Base-by-base conservation (phyloP, 1,139 yeast species). In the Pichia sp. region DNA sequence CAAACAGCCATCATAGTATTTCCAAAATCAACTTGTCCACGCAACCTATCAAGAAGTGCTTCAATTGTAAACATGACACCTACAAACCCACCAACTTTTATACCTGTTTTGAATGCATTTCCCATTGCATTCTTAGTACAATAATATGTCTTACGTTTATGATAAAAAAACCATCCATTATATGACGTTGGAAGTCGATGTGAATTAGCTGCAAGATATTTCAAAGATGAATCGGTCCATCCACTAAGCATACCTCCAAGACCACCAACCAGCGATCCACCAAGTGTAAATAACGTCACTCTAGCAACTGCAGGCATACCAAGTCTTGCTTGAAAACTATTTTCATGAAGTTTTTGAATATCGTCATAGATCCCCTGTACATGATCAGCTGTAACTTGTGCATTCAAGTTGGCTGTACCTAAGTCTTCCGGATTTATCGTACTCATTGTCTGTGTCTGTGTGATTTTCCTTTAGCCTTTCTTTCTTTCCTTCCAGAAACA, bases 81-180 rank as follows among this genome's bases (percentile, higher is more conserved):
- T 1, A 78, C 74, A 5, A 74, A 70, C 0, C 60, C 44, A 2
- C 78, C 67, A 44, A 69, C 68, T 50, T 74, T 77, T 15, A 62
- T 40, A 0, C 74, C 72, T 21, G 66, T 69, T 41, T 56, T 60
- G 21, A 70, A 47, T 0, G 80, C 84, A 13, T 55, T 48, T 14
- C 62, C 63, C 49, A 74, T 60, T 0, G 84, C 86, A 21, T 65
- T 66, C 41, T 74, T 68, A 31, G 83, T 62, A 64, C 86, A 78
- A 33, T 81, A 83, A 59, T 84, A 84, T 60, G 84, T 83, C 64
- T 85, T 86, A 50, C 87, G 73, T 61, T 84, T 86, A 61, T 86
- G 94, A 62, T 87, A 86, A 57, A 82, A 83, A 58, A 83, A 87
- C 95, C 95, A 86, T 0, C 91, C 93, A 26, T 88, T 91, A 41